Evolutionary conservation across 2,329 filamentous ascomycete genomes (phyloP), one percentile per base, ranked within the genome.

Genomic region (Trichoderma endophyticum): DNA sequence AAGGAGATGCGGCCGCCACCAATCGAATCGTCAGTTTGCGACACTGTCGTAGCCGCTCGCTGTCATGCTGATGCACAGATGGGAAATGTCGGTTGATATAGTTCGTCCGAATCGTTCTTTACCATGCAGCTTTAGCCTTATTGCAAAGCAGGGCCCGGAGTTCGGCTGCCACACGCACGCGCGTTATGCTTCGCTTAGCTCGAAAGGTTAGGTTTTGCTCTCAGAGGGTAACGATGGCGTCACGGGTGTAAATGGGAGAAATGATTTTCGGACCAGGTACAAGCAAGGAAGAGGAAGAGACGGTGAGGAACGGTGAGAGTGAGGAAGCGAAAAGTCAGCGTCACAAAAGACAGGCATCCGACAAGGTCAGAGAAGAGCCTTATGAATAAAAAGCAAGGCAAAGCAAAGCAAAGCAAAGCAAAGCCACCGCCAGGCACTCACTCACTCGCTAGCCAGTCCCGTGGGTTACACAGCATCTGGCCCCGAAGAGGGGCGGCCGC

Each of bases 71-170:
- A 18, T 71, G 66, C 36, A 21, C 28, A 26, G 43, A 34, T 34
- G 39, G 36, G 14, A 51, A 32, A 12, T 24, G 14, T 69, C n/a
- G 36, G 36, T 34, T 60, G 57, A 32, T 66, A 26, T 48, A 68
- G 56, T 60, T 60, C 11, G 51, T 24, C 34, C 51, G 26, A 48
- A 34, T 61, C 6, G 65, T 34, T 48, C 56, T 26, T 48, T 28
- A 26, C 18, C 21, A 48, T 69, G 65, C 56, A 69, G 56, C 56
- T 61, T 30, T 69, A 69, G 65, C 56, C 56, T 43, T 69, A n/a
- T 67, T 67, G 34, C 30, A 51, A 32, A 28, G 12, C 64, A 67
- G 54, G 30, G 26, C 9, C 28, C 32, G 64, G 34, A 39, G 11
- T 57, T 67, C 64, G 64, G 63, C 18, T 39, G 30, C 61, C 43